Percentiles rank a stretch among this genome's conserved stretches.
These are phyloP conservation scores for Suhomyces atakaporum DNA, from an alignment of 1,139 yeast genomes.

Conservation along the genomic window DNA sequence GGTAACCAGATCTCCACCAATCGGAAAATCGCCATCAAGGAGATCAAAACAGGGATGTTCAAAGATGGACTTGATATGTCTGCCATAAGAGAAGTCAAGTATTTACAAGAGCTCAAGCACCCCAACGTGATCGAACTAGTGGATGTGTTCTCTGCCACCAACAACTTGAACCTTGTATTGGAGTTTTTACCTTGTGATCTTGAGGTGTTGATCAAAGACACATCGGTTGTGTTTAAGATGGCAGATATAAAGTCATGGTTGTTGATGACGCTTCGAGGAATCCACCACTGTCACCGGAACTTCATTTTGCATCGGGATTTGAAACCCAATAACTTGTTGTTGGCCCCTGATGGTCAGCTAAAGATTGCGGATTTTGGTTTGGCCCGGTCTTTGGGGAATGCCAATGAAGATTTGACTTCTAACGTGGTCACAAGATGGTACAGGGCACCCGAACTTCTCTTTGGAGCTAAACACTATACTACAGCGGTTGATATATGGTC, in stretches of 20 bases:
- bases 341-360: constrained; percentile 83
- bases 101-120: constrained; percentile 83
- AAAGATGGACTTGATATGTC: constrained; percentile 98
- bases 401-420: constrained; percentile 80
- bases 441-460: constrained; percentile 87
- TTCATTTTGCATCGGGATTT: constrained; percentile 87
- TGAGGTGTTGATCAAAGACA: constrained; percentile 86
- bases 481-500: constrained; percentile 94
- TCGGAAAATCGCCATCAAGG: constrained; percentile 84
- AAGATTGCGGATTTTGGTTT: constrained; percentile 97
- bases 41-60: constrained; percentile 91
- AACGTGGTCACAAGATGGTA: constrained; percentile 98
- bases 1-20: constrained; percentile 64
- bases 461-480: constrained; percentile 88
- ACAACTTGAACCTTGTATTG: constrained; percentile 78
- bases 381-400: constrained; percentile 79
- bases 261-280: constrained; percentile 89
- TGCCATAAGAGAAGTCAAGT: constrained; percentile 93
- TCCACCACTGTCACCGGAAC: constrained; percentile 93
- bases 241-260: constrained; percentile 94
- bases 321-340: constrained; percentile 77
- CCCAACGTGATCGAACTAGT: constrained; percentile 81
- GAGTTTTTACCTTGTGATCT: constrained; percentile 92
- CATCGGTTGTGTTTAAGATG: constrained; percentile 71
- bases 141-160: constrained; percentile 77